Evolutionary conservation across 176 grass and related monocot species (phyloP), one percentile per base, ranked within the genome.

Genomic region (Aegilops tauschii): DNA sequence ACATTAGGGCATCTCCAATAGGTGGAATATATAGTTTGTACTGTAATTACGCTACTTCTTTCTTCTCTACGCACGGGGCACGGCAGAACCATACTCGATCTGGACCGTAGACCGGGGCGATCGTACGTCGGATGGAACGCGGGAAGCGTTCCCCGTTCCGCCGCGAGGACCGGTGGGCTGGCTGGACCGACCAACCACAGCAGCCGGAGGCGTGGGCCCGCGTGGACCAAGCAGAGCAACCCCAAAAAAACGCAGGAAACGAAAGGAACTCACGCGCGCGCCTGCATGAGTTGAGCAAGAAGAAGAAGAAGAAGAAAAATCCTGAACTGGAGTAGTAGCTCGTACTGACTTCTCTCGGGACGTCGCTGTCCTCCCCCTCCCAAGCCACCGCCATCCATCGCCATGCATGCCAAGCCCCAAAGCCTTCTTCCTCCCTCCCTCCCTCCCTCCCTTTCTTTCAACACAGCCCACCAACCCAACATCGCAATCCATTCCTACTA

Each of bases 301-400:
- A 36, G 35, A 35, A 35, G 4, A 35, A 25, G 23, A 25, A 25
- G 23, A 25, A 25, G 23, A 25, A 56, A 58, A 20, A 20, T 58
- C 52, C 52, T 20, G 17, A 58, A 58, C 17, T 20, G 52, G 17
- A 58, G 52, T 7, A 61, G 77, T 56, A 40, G 77, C 4, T 30
- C 16, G 47, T 6, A 45, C 61, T 65, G 69, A 73, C 35, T 73
- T 73, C 39, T 73, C 71, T 8, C 16, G 16, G 66, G 27, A 6
- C 79, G 84, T 90, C 80, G 6, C 59, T 87, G 45, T 90, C 89
- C 28, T 58, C 84, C 66, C 56, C 36, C 42, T 75, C 66, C 56
- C 56, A 87, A 87, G 89, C 78, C 71, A 86, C 84, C 80, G 89
- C 54, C 84, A 80, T 5, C 40, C 80, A 80, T 2, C 52, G 72